Base-by-base conservation (phyloP, 2,329 filamentous ascomycete species). In the Biscogniauxia marginata region DNA sequence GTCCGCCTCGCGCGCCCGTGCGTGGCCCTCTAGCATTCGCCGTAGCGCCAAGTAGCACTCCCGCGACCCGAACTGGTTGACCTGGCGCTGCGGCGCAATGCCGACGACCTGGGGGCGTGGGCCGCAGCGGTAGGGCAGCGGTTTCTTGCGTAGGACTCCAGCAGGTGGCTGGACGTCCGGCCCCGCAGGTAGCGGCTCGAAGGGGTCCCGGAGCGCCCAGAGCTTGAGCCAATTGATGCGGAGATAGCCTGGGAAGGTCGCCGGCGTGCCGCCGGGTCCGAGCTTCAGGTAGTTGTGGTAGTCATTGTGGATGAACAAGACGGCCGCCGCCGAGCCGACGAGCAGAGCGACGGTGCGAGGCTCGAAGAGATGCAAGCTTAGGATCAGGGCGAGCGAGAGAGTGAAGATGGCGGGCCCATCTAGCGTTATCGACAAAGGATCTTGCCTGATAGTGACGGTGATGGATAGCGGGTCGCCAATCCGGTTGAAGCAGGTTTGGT, bases 61-160 rank as follows among this genome's bases (percentile, higher is more conserved):
- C 4, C 69, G 56, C 4, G 78, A 78, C 9, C 84, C 83, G 44
- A 79, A 79, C 68, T 96, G 90, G 70, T 88, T 83, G 18, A 87
- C 78, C 73, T 96, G 91, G 2, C 91, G 83, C 67, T 96, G 91
- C 0, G 91, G 91, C 1, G 90, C 91, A 56, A 96, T 90, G 49
- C 91, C 91, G 44, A 79, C 83, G 8, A 93, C 87, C 2, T 73
- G 70, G 1, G 91, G 91, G 1, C 89, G 82, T 1, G 80, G 77
- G 0, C 87, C 88, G 3, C 73, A 68, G 0, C 91, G 85, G 55
- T 79, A 79, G 1, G 88, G 85, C 0, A 95, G 77, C 25, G 74
- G 71, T 30, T 70, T 66, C 50, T 70, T 59, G 48, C 67, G 64
- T 22, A 95, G 80, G 65, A 88, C 83, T 9, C 89, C 89, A 1